Evolutionary conservation across 352 stramenopile genomes (phyloP).

Genomic region (Globisporangium cystogenes): DNA sequence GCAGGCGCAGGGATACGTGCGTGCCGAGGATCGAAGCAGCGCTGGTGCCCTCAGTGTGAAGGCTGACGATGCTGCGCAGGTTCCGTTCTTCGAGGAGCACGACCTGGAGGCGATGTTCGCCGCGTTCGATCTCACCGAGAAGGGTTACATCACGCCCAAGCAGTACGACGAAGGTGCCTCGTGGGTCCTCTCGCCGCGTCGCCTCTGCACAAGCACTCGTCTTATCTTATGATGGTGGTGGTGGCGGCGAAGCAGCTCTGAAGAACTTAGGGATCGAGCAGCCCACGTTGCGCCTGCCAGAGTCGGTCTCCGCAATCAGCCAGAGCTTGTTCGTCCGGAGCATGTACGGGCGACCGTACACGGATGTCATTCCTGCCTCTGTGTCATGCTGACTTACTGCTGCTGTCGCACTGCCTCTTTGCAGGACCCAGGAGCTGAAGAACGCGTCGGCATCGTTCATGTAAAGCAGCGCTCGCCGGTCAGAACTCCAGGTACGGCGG

Average conservation of each 20-base stretch:
- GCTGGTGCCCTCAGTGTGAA: too few relatives aligned
- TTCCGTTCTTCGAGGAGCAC: conserved; percentile 66
- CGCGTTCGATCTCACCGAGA: conserved; percentile 70
- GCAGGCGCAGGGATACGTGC: conserved; percentile 47
- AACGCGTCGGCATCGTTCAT: conserved; percentile 63
- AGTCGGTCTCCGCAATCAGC: conserved; percentile 56
- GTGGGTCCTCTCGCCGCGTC: not conserved
- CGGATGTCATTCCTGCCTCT: not conserved
- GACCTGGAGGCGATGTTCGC: conserved; percentile 72
- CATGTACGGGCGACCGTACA: too few relatives aligned
- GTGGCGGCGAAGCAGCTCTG: conserved; percentile 21
- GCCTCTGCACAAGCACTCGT: too few relatives aligned
- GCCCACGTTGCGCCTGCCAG: conserved; percentile 49
- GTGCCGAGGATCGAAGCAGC: too few relatives aligned
- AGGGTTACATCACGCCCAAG: conserved; percentile 48
- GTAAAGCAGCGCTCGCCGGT: conserved; percentile 10
- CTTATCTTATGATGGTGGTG: too few relatives aligned
- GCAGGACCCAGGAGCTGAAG: conserved; percentile 64
- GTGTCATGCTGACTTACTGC: not conserved
- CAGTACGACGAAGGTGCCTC: conserved; percentile 61
- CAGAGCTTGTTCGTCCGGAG: conserved; percentile 60
- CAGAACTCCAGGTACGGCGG: conserved; percentile 51
- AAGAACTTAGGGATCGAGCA: conserved; percentile 61
- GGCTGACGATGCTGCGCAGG: conserved; percentile 15
- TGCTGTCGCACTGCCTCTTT: not conserved